Evolutionary conservation across 176 grass and related monocot species (phyloP).

Genomic region (Oryza meridionalis): DNA sequence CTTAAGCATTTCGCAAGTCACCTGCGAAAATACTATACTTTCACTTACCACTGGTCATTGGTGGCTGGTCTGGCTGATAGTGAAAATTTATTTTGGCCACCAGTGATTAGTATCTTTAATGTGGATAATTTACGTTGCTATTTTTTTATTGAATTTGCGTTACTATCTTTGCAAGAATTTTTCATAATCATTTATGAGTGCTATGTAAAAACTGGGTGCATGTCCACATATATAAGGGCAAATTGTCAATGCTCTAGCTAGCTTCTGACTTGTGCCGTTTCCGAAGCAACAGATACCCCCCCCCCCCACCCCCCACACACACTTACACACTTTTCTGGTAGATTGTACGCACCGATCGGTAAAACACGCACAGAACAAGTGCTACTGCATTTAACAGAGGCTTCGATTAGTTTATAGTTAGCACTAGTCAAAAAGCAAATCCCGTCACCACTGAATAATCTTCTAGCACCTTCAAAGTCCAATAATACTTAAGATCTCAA

Average conservation of each 20-base stretch:
- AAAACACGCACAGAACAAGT: background rate
- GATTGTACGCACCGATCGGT: background rate
- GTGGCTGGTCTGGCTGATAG: no score
- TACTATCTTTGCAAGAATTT: no score
- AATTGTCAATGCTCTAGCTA: background rate
- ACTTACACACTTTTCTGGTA: background rate
- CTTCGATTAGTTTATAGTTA: background rate
- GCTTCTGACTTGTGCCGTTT: background rate
- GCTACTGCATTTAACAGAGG: background rate
- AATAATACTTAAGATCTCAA: background rate
- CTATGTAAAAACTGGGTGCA: background rate
- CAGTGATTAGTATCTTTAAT: no score
- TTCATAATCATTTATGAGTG: no score
- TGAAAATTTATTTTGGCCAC: no score
- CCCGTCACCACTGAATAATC: background rate
- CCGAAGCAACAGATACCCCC: background rate
- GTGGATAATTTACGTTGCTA: no score
- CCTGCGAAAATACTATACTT: no score
- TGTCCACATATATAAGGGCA: background rate
- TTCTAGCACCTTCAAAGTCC: background rate
- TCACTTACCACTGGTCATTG: no score
- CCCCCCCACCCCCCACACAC: no score
- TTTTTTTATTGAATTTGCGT: no score
- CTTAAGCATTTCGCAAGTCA: no score
- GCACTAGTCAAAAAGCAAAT: background rate